These are phyloP conservation scores for Pseudozyma sp. DNA, from an alignment of 1,284 basidiomycete species.

Conservation along the genomic window DNA sequence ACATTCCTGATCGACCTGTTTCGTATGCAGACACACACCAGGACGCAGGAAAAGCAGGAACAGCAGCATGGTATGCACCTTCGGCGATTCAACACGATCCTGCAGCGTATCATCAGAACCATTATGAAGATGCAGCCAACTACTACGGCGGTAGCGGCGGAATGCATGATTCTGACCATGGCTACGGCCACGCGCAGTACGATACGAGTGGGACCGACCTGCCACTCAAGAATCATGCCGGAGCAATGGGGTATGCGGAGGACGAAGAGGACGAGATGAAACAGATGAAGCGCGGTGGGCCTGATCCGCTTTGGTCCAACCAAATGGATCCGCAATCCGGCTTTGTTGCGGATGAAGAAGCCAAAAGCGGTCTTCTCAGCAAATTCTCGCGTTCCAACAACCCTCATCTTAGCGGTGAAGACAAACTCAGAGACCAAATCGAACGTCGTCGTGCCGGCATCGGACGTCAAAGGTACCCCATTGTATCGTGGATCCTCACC, in stretches of 20 bases:
- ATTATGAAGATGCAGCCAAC: conserved; percentile 19
- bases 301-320: conserved; percentile 34
- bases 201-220: conserved; percentile 48
- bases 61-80: too few relatives aligned
- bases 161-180: conserved; percentile 1
- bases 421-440: conserved; percentile 62
- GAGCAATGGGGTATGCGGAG: conserved; percentile 63
- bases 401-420: conserved; percentile 23
- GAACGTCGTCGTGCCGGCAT: conserved; percentile 76
- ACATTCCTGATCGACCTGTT: conserved; percentile 14
- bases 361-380: conserved; percentile 37
- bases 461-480: conserved; percentile 82
- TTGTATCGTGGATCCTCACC: conserved; percentile 73
- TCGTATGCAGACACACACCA: conserved; percentile 13
- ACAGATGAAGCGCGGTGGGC: conserved; percentile 45
- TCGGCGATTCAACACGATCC: background rate
- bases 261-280: conserved; percentile 62
- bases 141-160: conserved; percentile 12
- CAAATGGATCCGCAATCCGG: conserved; percentile 25
- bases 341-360: conserved; percentile 27
- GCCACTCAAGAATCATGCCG: conserved; percentile 50
- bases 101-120: background rate
- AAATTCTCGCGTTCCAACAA: conserved; percentile 26
- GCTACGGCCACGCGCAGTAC: conserved; percentile 22
- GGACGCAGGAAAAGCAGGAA: background rate